Evolutionary conservation across 2,329 filamentous ascomycete genomes (phyloP), one percentile per base, ranked within the genome.

Genomic region (Triangularia setosa): DNA sequence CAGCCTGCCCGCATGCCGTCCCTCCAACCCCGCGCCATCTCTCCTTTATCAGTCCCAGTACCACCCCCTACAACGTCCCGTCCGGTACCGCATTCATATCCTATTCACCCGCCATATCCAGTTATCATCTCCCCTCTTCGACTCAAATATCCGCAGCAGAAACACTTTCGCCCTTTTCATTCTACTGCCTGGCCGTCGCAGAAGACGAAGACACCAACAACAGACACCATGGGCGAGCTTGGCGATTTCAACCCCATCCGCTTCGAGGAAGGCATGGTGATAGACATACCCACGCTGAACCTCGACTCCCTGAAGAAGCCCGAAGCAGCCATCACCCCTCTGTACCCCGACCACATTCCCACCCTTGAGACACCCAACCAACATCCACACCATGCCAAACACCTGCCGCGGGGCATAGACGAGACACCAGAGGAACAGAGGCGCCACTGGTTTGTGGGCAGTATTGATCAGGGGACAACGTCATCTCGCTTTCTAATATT

Each of bases 401-500:
- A 69, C 24, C 69, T 73, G 4, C 71, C 72, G 33, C 58, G 63
- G 56, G 73, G 70, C 9, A 70, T 73, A 52, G 30, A 60, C 40
- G 68, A 73, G 62, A 75, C 72, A 9, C 57, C 69, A 1, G 70
- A 69, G 18, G 71, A 72, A 61, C 60, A 65, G 55, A 61, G 65
- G 44, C 68, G 79, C 63, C 77, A 86, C 64, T 82, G 72, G 78
- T 96, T 91, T 73, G 89, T 96, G 66, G 93, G 92, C 65, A 91
- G 90, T 70, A 93, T 97, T 74, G 93, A 97, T 74, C 92, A 96
- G 73, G 93, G 93, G 64, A 97, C 93, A 12, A 97, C 93, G 30
- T 94, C 90, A 65, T 91, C 92, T 33, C 86, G 93, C 40, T 97
- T 97, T 78, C 85, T 97, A 71, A 93, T 97, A 74, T 97, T 97